A percentile compares a stretch with the other conserved stretches of the same genome.
phyloP scores from a whole-genome alignment of 495 filamentous ascomycete genomes.

The Alectoria sarmentosa region DNA sequence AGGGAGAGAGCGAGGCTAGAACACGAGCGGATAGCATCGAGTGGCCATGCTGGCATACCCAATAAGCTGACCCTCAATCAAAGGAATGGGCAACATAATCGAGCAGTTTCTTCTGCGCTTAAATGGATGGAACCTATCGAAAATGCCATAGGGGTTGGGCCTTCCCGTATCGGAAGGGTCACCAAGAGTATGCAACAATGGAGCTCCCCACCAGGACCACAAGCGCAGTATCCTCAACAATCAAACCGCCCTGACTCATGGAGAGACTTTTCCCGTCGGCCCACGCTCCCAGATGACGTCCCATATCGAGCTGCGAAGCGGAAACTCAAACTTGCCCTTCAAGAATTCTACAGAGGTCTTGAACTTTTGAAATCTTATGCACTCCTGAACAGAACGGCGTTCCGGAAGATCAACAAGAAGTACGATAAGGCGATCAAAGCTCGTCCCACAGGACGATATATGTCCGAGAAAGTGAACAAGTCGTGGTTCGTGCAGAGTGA shows the following conservation, averaged over 20 bases:
- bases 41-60: constrained; percentile 1
- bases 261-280: constrained; percentile 59
- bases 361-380: constrained; percentile 90
- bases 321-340: constrained; percentile 81
- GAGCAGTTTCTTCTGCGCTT: constrained; percentile 13
- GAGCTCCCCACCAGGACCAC: constrained; percentile 38
- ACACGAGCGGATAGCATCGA: constrained; percentile 13
- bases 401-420: constrained; percentile 98
- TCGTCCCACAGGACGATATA: constrained; percentile 68
- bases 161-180: constrained; percentile 47
- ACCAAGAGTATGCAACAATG: constrained; percentile 48
- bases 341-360: constrained; percentile 87
- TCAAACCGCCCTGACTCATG: constrained; percentile 35
- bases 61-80: constrained; percentile 3
- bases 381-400: constrained; percentile 80
- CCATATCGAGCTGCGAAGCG: constrained; percentile 78
- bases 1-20: constrained; percentile 29
- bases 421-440: constrained; percentile 86
- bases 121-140: constrained; percentile 33
- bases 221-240: constrained; percentile 29
- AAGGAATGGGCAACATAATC: not conserved
- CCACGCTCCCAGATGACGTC: constrained; percentile 49
- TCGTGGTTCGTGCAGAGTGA: constrained; percentile 85
- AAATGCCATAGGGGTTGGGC: constrained; percentile 27
- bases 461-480: constrained; percentile 87